phyloP scores from a whole-genome alignment of 768 basidiomycete genomes.

The Boletus pseudo-olivaceus region DNA sequence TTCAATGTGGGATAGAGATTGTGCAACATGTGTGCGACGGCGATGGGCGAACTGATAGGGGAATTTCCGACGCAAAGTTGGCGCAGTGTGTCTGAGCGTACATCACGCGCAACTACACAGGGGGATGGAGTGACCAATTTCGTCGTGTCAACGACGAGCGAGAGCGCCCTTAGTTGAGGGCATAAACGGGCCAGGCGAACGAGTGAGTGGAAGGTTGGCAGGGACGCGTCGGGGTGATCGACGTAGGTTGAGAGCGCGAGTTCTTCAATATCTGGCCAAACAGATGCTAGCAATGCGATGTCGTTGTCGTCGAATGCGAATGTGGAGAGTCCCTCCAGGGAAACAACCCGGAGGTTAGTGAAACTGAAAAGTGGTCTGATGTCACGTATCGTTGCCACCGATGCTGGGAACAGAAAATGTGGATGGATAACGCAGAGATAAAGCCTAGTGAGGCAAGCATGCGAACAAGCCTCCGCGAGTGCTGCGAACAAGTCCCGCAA shows the following conservation, averaged over 20 bases:
- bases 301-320: conserved; percentile 15
- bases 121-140: not conserved
- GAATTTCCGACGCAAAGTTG: conserved; percentile 24
- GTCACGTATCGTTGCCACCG: conserved; percentile 6
- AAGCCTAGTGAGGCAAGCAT: conserved; percentile 3
- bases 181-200: conserved; percentile 9
- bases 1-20: conserved; percentile 18
- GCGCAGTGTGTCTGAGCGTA: not conserved
- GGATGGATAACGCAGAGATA: conserved; percentile 17
- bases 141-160: conserved; percentile 25
- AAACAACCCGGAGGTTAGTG: conserved; percentile 7
- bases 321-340: conserved; percentile 15
- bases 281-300: conserved; percentile 11
- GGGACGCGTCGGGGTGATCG: conserved; percentile 7
- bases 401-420: not conserved
- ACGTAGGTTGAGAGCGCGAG: conserved; percentile 19
- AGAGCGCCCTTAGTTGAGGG: conserved; percentile 11
- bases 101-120: not conserved
- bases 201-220: conserved; percentile 22
- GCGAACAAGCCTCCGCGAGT: conserved; percentile 13
- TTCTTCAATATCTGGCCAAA: conserved; percentile 22
- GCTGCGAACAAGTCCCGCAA: conserved; percentile 12
- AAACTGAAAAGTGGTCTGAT: conserved; percentile 15
- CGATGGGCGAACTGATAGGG: conserved; percentile 3
- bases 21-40: conserved; percentile 10